These are phyloP conservation scores for Emergomyces pasteurianus DNA, from an alignment of 2,329 filamentous ascomycete species.

Conservation along the genomic window DNA sequence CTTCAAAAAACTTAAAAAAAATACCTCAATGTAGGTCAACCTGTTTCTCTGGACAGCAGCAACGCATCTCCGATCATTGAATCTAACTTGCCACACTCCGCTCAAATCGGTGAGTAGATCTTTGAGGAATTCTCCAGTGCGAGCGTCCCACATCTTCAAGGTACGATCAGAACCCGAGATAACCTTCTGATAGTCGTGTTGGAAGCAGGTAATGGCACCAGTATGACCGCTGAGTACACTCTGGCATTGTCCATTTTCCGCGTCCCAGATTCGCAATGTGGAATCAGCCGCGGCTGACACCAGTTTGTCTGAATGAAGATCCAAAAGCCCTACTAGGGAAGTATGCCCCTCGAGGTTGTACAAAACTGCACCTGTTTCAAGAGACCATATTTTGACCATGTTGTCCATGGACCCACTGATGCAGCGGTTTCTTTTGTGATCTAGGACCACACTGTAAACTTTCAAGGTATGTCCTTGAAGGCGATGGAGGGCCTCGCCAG, in stretches of 20 bases:
- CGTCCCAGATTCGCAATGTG: conserved; percentile 93
- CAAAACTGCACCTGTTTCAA: conserved; percentile 71
- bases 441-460: conserved; percentile 93
- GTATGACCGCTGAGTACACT: conserved; percentile 87
- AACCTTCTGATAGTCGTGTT: conserved; percentile 92
- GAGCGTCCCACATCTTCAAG: conserved; percentile 97
- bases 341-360: conserved; percentile 89
- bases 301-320: conserved; percentile 76
- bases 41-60: conserved; percentile 89
- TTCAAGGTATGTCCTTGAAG: conserved; percentile 82
- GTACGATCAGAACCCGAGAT: conserved; percentile 93
- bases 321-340: conserved; percentile 80
- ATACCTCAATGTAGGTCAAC: conserved; percentile 89
- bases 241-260: conserved; percentile 80
- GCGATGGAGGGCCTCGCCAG: conserved; percentile 73
- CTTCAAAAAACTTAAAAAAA: neutral
- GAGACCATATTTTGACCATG: conserved; percentile 92
- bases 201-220: conserved; percentile 95
- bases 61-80: conserved; percentile 88
- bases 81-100: conserved; percentile 99
- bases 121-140: conserved; percentile 80
- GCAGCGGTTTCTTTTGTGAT: conserved; percentile 82
- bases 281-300: conserved; percentile 94
- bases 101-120: conserved; percentile 86
- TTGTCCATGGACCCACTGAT: conserved; percentile 99